These are phyloP conservation scores for Aciculosporium take DNA, from an alignment of 2,329 filamentous ascomycete species.

Conservation along the genomic window DNA sequence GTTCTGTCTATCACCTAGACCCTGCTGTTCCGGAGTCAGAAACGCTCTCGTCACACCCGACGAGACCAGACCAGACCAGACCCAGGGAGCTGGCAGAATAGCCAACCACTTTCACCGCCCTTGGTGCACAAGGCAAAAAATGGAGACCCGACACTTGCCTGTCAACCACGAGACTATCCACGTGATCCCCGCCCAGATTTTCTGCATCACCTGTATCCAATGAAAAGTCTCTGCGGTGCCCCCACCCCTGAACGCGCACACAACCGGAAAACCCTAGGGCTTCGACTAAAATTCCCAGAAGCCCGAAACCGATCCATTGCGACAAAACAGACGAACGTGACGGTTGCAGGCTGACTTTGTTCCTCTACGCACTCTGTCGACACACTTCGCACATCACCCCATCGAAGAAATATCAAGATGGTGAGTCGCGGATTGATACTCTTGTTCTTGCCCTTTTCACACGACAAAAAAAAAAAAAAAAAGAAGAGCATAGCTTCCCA, in stretches of 20 bases:
- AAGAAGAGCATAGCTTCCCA: too few relatives aligned
- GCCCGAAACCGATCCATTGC: conserved; percentile 16
- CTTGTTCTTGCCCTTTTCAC: too few relatives aligned
- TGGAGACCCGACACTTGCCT: background rate
- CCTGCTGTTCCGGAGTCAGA: too few relatives aligned
- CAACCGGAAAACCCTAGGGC: conserved; percentile 22
- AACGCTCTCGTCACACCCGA: too few relatives aligned
- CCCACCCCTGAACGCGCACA: conserved; percentile 9
- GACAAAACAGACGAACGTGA: conserved; percentile 20
- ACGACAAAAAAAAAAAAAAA: background rate
- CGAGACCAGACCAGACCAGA: background rate
- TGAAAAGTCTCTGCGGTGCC: background rate
- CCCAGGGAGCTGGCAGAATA: background rate
- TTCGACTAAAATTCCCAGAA: conserved; percentile 19
- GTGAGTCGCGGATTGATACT: conserved; percentile 26
- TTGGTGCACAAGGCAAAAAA: too few relatives aligned
- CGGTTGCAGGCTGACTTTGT: conserved; percentile 21
- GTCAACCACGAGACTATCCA: conserved; percentile 8
- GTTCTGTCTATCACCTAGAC: background rate
- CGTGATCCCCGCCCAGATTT: conserved; percentile 12
- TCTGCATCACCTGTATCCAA: conserved; percentile 1
- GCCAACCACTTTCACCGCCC: background rate
- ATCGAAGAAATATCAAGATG: conserved; percentile 33
- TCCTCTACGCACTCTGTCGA: conserved; percentile 22
- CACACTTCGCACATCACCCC: conserved; percentile 25